phyloP scores from a whole-genome alignment of 2,329 filamentous ascomycete genomes.

The Colletotrichum acutatum region DNA sequence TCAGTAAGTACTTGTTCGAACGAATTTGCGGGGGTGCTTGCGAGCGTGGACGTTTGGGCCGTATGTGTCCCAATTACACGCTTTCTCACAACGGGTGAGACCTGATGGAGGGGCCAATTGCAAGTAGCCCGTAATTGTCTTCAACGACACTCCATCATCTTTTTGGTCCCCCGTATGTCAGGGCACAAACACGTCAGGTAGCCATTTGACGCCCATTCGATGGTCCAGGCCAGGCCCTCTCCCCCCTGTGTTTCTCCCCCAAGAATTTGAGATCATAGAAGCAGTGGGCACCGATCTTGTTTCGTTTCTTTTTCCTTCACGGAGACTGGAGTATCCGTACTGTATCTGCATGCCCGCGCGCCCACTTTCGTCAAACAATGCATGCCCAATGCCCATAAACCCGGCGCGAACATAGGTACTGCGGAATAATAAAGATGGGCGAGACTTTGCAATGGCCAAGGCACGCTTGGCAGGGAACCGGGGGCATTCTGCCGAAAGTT shows the following conservation, averaged over 20 bases:
- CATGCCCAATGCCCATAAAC: background rate
- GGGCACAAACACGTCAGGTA: background rate
- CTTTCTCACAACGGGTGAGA: slow-evolving; percentile 10
- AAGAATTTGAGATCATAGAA: background rate
- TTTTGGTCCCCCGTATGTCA: background rate
- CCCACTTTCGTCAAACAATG: background rate
- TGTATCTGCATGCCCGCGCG: background rate
- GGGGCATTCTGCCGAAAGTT: background rate
- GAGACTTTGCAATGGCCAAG: background rate
- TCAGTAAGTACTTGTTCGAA: background rate
- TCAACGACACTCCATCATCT: background rate
- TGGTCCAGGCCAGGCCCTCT: background rate
- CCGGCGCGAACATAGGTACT: too few relatives aligned
- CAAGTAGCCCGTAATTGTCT: background rate
- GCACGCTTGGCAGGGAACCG: too few relatives aligned
- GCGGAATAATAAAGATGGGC: background rate
- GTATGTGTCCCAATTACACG: background rate
- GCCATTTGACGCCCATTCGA: background rate
- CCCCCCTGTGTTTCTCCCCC: background rate
- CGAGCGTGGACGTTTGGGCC: background rate
- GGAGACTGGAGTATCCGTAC: too few relatives aligned
- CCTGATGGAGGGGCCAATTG: background rate
- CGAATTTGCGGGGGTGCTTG: background rate
- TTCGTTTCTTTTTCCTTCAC: background rate
- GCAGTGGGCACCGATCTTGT: background rate